Evolutionary conservation across 163 green algal species (phyloP), one percentile per base, ranked within the genome.

Genomic region (Scenedesmus sp.): DNA sequence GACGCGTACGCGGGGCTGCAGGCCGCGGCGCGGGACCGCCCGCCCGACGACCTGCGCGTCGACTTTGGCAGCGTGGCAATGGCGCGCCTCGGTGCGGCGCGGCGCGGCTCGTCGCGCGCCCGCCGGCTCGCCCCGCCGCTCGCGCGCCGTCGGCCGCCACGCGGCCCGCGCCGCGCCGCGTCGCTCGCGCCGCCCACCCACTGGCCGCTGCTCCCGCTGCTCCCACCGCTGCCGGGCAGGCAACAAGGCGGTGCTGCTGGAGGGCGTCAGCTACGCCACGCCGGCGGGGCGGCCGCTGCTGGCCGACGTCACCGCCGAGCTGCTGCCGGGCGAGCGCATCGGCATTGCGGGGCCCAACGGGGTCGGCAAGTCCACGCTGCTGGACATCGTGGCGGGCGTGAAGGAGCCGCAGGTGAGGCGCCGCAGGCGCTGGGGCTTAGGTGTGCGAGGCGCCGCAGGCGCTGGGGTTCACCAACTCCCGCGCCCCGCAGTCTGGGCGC

Each of bases 321-420:
- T 96, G 34, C 39, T 66, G 45, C 84, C 85, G 3, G 88, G 92
- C 2, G 86, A 94, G 79, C 85, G 90, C 14, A 86, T 96, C n/a
- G 93, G 92, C 64, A 87, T 97, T 18, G 92, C 94, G 13, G 93
- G 93, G 0, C 87, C 82, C 1, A 97, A 97, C 63, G 93, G 92
- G 4, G 86, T 78, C 0, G 89, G 92, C 39, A 96, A 96, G 75
- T 89, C 80, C 22, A 96, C 87, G 1, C 64, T 96, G 67, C 76
- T 96, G 54, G 83, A 93, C 62, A 79, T 93, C 17, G 79, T 97
- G 0, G 82, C 89, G 5, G 90, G 89, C 15, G n/a, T 73, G 26
- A 34, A 50, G 36, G 57, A 80, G 42, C 60, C 70, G 47, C 58
- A 85, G 69, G 69, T 77, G 54, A 48, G 67, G 17, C 11, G 60